Conservation (phyloP, 768 basidiomycete genomes). For the Termitomyces bulborhizus region DNA sequence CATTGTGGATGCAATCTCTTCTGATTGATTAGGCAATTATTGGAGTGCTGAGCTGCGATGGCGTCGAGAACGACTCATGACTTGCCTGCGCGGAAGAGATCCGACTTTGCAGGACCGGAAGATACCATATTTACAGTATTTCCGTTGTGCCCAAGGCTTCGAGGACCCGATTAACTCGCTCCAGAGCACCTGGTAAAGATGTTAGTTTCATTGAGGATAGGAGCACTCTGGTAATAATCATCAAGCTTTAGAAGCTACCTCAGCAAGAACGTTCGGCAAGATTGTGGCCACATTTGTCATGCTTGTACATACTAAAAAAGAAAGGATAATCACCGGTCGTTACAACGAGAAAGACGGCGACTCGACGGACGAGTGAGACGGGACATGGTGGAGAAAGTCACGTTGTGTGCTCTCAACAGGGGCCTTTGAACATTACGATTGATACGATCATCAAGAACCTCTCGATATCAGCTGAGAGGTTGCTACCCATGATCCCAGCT, state of each 20-base stretch:
- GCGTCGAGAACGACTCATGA: conserved; percentile 36
- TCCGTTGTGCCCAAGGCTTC: conserved; percentile 48
- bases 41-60: conserved; percentile 40
- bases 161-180: conserved; percentile 51
- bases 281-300: conserved; percentile 38
- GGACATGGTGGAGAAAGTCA: conserved; percentile 35
- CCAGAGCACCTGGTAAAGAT: conserved; percentile 34
- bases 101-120: conserved; percentile 50
- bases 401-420: conserved; percentile 44
- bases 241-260: conserved; percentile 43
- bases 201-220: neutral
- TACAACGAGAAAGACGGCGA: neutral
- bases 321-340: conserved; percentile 49
- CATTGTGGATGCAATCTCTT: conserved; percentile 51
- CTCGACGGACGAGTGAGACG: neutral
- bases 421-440: conserved; percentile 55
- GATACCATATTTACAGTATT: conserved; percentile 55
- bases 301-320: conserved; percentile 43
- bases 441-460: conserved; percentile 43
- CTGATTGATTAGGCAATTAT: conserved; percentile 40
- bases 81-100: conserved; percentile 51
- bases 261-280: conserved; percentile 41
- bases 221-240: neutral
- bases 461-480: conserved; percentile 42
- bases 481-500: conserved; percentile 35